Evolutionary conservation across 2,329 filamentous ascomycete species (phyloP).

Genomic region (Cordyceps militaris): DNA sequence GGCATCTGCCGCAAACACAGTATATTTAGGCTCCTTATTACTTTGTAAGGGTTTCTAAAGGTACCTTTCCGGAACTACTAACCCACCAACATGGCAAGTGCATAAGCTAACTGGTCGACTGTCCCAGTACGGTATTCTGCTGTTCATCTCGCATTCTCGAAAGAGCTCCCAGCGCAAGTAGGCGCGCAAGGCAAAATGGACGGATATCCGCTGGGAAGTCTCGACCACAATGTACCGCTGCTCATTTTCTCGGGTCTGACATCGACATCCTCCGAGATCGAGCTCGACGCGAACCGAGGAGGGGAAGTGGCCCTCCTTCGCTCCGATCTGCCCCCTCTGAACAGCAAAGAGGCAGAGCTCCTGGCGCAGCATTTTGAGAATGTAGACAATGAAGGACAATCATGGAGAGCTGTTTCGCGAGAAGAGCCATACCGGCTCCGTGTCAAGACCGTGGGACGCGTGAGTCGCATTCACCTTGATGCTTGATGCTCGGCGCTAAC

Average conservation of each 20-base stretch:
- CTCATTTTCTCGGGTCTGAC: constrained; percentile 73
- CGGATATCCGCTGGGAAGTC: constrained; percentile 69
- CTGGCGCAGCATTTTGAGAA: constrained; percentile 60
- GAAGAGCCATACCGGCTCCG: constrained; percentile 54
- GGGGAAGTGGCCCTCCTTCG: constrained; percentile 55
- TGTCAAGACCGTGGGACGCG: constrained; percentile 70
- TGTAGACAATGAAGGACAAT: constrained; percentile 54
- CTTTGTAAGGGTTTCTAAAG: constrained; percentile 4
- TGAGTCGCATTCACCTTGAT: constrained; percentile 40
- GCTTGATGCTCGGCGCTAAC: constrained; percentile 5
- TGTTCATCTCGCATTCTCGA: neutral
- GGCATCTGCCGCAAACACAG: neutral
- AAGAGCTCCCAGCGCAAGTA: constrained; percentile 3
- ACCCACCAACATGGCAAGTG: neutral
- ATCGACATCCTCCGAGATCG: constrained; percentile 32
- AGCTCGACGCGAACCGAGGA: constrained; percentile 44
- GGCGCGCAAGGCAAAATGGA: constrained; percentile 46
- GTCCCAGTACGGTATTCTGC: neutral
- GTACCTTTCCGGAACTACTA: neutral
- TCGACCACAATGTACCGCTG: constrained; percentile 81
- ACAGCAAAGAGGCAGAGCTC: constrained; percentile 55
- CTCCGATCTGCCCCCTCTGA: constrained; percentile 63
- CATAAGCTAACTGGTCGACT: constrained; percentile 8
- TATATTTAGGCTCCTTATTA: neutral
- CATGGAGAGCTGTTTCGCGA: constrained; percentile 58